Base-by-base conservation (phyloP, 179 eudicot genomes). In the Corrigiola litoralis region DNA sequence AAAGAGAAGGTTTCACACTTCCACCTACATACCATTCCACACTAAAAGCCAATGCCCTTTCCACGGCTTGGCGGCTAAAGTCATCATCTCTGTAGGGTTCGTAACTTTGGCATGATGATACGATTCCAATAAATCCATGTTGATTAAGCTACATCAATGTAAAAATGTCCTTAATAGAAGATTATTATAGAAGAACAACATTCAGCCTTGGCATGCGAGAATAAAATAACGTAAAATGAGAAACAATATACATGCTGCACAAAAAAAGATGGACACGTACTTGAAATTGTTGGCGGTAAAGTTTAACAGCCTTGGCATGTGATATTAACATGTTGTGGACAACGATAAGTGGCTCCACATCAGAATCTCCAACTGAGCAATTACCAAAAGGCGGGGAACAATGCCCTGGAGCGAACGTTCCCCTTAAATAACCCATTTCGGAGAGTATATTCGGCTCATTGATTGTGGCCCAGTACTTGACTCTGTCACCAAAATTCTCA, bases 351-450 rank as follows among this genome's bases (percentile, higher is more conserved):
- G 98, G 88, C 68, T 90, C 96, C 0, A 73, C 34, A n/a, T 85
- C 88, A 0, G 96, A 87, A 67, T 92, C 80, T 41, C 96, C 97
- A 38, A 4, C 24, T 0, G 83, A 53, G 49, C 97, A 91, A 60
- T 81, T 77, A 4, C 96, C 96, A 28, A 78, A 89, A 44, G 96
- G 96, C 28, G 65, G 71, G 10, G 97, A 91, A 68, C 97, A 91
- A 66, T 40, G 94, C 13, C 66, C 74, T 0, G 97, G 97, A 12
- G 97, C 95, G 69, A 70, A 86, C 1, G 0, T 9, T n/a, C 91
- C 96, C n/a, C 32, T 34, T 9, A 65, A 67, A 58, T 84, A 91
- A 1, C 73, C 77, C 51, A 75, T 47, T 9, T 69, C 64, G 0
- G 82, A 20, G 36, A 71, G 55, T 51, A 89, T 52, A 38, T 86